Conservation (phyloP, 257 asterid species). For the Jacaranda copaia region DNA sequence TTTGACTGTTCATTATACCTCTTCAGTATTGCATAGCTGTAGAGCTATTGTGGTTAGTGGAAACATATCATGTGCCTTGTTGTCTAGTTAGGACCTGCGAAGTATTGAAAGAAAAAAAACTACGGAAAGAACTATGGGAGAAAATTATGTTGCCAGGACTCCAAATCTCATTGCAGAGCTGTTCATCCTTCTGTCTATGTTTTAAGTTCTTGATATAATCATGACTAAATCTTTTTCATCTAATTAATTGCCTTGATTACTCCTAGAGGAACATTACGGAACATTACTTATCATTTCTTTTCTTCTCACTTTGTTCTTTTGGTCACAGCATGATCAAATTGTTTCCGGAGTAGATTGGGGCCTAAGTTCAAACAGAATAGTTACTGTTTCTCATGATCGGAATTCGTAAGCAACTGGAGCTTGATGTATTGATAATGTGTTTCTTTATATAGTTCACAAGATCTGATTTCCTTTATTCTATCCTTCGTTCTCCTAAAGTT, state of each 20-base stretch:
- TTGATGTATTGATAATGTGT: constrained; percentile 10
- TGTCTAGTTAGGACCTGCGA: constrained; percentile 5
- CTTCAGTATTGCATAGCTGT: background rate
- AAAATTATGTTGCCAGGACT: constrained; percentile 16
- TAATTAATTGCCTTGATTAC: constrained; percentile 10
- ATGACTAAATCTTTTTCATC: constrained; percentile 16
- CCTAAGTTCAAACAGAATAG: constrained; percentile 77
- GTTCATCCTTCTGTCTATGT: background rate
- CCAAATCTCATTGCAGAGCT: background rate
- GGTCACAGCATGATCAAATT: constrained; percentile 96
- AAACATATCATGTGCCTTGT: background rate
- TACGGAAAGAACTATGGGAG: no score
- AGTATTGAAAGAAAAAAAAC: background rate
- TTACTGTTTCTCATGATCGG: constrained; percentile 97
- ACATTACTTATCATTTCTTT: constrained; percentile 13
- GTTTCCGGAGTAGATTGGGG: constrained; percentile 98
- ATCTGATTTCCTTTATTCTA: constrained; percentile 10
- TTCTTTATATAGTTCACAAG: constrained; percentile 27
- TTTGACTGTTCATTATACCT: background rate
- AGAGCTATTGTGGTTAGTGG: background rate
- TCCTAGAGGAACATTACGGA: background rate
- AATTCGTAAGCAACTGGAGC: constrained; percentile 81
- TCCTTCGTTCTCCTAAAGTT: constrained; percentile 19
- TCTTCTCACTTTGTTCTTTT: constrained; percentile 39
- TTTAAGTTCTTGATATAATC: constrained; percentile 15